Evolutionary conservation across 257 asterid species (phyloP).

Genomic region (Plantago ovata): DNA sequence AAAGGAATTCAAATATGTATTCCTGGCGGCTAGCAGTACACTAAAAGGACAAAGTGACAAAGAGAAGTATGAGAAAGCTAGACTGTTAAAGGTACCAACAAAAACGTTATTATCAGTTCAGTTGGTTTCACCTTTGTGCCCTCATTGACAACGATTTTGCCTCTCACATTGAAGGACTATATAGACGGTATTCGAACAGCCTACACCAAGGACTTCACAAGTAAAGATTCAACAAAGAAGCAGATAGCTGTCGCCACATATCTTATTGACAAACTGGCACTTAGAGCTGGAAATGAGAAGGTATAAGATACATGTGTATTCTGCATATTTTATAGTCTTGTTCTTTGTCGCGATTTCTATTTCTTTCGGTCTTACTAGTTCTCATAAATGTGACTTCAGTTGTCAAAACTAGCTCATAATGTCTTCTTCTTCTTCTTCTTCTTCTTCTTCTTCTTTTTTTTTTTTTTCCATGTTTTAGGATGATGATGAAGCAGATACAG

Average conservation of each 20-base stretch:
- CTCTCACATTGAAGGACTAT: slow-evolving; percentile 54
- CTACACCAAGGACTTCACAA: slow-evolving; percentile 68
- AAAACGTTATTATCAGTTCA: slow-evolving; percentile 7
- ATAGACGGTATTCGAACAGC: slow-evolving; percentile 72
- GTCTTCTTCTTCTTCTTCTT: no score
- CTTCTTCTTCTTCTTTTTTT: no score
- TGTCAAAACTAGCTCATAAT: background rate
- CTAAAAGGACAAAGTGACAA: slow-evolving; percentile 98
- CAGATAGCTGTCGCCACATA: slow-evolving; percentile 98
- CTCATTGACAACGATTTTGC: slow-evolving; percentile 15
- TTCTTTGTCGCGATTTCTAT: background rate
- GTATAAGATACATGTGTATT: slow-evolving; percentile 35
- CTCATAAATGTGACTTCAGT: background rate
- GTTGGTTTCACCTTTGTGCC: slow-evolving; percentile 22
- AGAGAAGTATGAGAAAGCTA: slow-evolving; percentile 95
- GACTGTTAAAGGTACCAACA: slow-evolving; percentile 64
- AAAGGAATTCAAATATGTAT: slow-evolving; percentile 87
- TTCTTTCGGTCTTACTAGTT: background rate
- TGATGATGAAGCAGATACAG: slow-evolving; percentile 99
- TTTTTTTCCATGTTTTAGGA: slow-evolving; percentile 67
- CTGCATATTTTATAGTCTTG: background rate
- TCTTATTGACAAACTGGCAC: slow-evolving; percentile 96
- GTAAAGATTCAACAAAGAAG: slow-evolving; percentile 70
- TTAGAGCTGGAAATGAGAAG: slow-evolving; percentile 99
- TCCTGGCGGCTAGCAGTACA: slow-evolving; percentile 93